Base-by-base conservation (phyloP, 2,329 filamentous ascomycete species). In the Aspergillus fructus region DNA sequence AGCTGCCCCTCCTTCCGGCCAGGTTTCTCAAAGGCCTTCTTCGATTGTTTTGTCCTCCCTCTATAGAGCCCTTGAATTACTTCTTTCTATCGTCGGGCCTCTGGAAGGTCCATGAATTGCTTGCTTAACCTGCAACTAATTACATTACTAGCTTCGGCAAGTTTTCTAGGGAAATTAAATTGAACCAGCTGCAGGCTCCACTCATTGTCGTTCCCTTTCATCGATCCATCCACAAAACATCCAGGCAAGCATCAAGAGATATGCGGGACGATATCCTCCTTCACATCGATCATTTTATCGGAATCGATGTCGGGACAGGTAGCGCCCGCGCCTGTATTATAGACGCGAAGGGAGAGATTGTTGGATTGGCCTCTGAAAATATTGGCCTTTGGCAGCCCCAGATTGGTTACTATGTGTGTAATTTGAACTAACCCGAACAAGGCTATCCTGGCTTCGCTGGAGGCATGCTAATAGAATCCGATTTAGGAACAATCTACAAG, bases 311-410 rank as follows among this genome's bases (percentile, higher is more conserved):
- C 50, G 94, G 94, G 52, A 99, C 94, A 19, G 94, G 94, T 55
- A 96, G 91, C 73, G 94, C 93, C 40, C 86, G 94, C 71, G 94
- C 94, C 54, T 97, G 94, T 76, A 91, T 99, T 71, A 96, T 99
- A 76, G 91, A 97, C 73, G 84, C 87, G 61, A 87, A 89, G 41
- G 94, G 94, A 53, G 91, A 97, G 71, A 97, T 99, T 76, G 84
- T 89, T 34, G 80, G 78, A 24, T 64, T 92, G 63, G 87, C 89
- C 21, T 85, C 88, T 3, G 85, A 92, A 71, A 83, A 90, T 66
- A 93, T 93, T 76, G 87, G 88, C 69, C 81, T 92, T 49, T 93
- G 89, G 89, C 87, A 92, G 75, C 89, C 89, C 12, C 81, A 90
- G 71, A 84, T 83, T 33, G 88, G 88, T 55, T 89, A 88, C 68